These are phyloP conservation scores for Geum urbanum DNA, from an alignment of 306 rosid species.

Conservation along the genomic window DNA sequence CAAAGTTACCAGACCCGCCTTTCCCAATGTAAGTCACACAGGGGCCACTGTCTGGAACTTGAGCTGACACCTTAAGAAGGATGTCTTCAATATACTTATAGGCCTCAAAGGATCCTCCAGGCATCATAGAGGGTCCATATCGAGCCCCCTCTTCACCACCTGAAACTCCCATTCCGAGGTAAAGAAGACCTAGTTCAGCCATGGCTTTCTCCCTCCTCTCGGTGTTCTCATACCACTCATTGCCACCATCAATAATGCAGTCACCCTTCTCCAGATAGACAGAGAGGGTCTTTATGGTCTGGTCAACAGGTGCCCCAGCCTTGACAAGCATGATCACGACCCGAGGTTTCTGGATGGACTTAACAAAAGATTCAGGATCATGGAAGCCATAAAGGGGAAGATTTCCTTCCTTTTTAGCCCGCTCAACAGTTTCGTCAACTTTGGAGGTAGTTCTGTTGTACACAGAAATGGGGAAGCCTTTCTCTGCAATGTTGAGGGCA, in stretches of 20 bases:
- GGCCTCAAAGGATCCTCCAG: conserved; percentile 89
- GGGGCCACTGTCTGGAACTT: conserved; percentile 85
- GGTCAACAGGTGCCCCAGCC: conserved; percentile 95
- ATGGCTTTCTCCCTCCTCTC: conserved; percentile 75
- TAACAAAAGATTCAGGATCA: conserved; percentile 77
- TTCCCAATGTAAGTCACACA: conserved; percentile 82
- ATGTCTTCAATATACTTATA: conserved; percentile 81
- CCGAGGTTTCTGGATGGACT: conserved; percentile 78
- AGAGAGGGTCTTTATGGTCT: conserved; percentile 87
- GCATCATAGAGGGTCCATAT: conserved; percentile 91
- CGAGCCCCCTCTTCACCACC: conserved; percentile 98
- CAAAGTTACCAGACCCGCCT: conserved; percentile 96
- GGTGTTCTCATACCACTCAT: conserved; percentile 96
- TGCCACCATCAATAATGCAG: conserved; percentile 90
- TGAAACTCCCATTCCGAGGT: conserved; percentile 97
- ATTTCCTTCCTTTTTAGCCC: conserved; percentile 72
- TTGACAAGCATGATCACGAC: conserved; percentile 87
- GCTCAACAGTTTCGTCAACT: conserved; percentile 84
- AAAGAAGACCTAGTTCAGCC: conserved; percentile 72
- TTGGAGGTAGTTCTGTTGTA: conserved; percentile 85
- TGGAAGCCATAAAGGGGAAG: conserved; percentile 90
- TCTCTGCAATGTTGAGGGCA: conserved; percentile 91
- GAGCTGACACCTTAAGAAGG: conserved; percentile 93
- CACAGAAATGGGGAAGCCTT: conserved; percentile 91
- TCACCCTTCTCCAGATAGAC: conserved; percentile 78